These are phyloP conservation scores for Kandelia obovata DNA, from an alignment of 345 rosid species.

Conservation along the genomic window DNA sequence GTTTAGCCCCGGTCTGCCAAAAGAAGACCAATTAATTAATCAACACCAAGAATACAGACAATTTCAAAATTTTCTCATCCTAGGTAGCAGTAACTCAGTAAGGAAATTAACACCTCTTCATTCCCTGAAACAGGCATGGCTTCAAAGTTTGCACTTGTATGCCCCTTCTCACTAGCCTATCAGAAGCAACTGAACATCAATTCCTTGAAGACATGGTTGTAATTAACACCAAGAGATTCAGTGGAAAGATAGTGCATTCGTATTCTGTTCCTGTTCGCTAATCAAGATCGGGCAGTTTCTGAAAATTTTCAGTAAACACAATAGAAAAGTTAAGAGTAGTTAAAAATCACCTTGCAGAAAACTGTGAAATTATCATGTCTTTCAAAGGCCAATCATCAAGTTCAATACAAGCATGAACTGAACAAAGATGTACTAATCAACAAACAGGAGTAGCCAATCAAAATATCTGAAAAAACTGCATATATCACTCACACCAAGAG, in stretches of 20 bases:
- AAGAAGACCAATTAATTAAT: slow-evolving; percentile 28
- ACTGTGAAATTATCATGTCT: background rate
- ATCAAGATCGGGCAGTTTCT: background rate
- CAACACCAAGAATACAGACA: slow-evolving; percentile 12
- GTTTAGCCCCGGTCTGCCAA: slow-evolving; percentile 50
- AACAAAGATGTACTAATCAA: no score
- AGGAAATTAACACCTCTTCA: slow-evolving; percentile 48
- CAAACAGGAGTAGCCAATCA: no score
- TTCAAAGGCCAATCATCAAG: no score
- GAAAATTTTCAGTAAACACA: no score
- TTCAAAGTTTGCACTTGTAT: slow-evolving; percentile 18
- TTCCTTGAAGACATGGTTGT: background rate
- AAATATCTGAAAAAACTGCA: no score
- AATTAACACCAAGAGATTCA: background rate
- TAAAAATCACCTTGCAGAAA: slow-evolving; percentile 13
- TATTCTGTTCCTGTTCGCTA: background rate
- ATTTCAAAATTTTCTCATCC: slow-evolving; percentile 5
- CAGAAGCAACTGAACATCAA: slow-evolving; percentile 12
- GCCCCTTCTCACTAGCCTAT: slow-evolving; percentile 20
- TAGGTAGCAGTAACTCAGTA: slow-evolving; percentile 12
- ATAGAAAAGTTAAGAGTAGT: no score
- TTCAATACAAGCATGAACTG: no score
- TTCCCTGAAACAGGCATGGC: slow-evolving; percentile 48
- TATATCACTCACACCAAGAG: no score
- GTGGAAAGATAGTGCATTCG: background rate